Evolutionary conservation across 345 rosid genomes (phyloP).

Genomic region (Eucalyptus decipiens): DNA sequence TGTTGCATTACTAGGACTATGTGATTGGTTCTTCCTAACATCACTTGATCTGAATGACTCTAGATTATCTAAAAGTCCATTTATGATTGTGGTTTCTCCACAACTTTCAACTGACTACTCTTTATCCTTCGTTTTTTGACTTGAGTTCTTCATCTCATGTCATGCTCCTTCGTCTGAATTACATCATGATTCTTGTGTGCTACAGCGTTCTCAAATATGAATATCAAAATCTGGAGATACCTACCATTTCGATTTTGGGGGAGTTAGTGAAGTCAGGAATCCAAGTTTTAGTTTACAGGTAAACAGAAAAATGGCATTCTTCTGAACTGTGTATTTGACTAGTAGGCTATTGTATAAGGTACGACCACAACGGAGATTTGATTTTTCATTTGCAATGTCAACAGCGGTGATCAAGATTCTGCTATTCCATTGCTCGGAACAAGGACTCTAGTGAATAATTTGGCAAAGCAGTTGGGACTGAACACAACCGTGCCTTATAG

Average conservation of each 20-base stretch:
- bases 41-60: background rate
- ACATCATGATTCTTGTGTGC: background rate
- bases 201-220: conserved; percentile 13
- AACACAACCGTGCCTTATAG: conserved; percentile 28
- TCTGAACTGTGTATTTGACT: background rate
- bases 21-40: background rate
- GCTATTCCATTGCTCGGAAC: background rate
- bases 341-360: background rate
- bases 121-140: background rate
- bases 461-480: conserved; percentile 22
- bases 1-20: background rate
- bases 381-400: background rate
- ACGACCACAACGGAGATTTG: background rate
- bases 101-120: background rate
- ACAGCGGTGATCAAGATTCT: background rate
- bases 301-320: background rate
- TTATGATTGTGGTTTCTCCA: background rate
- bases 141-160: background rate
- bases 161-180: background rate
- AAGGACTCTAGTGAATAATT: conserved; percentile 7
- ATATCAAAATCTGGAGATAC: conserved; percentile 11
- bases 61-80: background rate
- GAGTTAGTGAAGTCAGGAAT: conserved; percentile 4
- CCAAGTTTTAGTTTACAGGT: background rate
- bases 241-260: conserved; percentile 20